Conservation (phyloP, 257 asterid genomes). For the Solanum commersonii region DNA sequence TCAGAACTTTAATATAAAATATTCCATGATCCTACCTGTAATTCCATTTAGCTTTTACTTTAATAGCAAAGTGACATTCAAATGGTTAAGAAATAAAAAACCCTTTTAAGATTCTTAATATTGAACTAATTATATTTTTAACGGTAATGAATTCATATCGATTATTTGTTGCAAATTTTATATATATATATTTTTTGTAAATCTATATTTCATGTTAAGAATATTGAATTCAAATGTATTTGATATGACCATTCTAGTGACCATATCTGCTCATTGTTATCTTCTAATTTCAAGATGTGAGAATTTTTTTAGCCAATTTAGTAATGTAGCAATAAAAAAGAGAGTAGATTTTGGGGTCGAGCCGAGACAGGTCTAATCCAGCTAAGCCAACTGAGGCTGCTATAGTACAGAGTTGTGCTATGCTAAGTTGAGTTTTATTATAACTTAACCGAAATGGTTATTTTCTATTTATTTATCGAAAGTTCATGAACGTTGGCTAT, state of each 20-base stretch:
- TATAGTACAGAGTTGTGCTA: not conserved
- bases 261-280: not conserved
- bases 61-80: not conserved
- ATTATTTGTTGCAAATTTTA: not conserved
- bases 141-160: not conserved
- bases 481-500: no score
- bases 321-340: not conserved
- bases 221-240: not conserved
- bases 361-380: not conserved
- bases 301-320: not conserved
- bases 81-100: not conserved
- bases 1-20: constrained; percentile 12
- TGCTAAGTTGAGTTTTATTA: not conserved
- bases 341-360: not conserved
- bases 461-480: not conserved
- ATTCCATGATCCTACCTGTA: constrained; percentile 31
- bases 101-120: not conserved
- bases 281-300: not conserved
- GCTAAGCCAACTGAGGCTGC: not conserved
- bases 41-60: constrained; percentile 22
- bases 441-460: not conserved
- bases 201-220: not conserved
- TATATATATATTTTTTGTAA: not conserved
- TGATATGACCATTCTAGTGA: not conserved
- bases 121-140: not conserved